Evolutionary conservation across 345 rosid genomes (phyloP).

Genomic region (Eucalyptus tenuipes): DNA sequence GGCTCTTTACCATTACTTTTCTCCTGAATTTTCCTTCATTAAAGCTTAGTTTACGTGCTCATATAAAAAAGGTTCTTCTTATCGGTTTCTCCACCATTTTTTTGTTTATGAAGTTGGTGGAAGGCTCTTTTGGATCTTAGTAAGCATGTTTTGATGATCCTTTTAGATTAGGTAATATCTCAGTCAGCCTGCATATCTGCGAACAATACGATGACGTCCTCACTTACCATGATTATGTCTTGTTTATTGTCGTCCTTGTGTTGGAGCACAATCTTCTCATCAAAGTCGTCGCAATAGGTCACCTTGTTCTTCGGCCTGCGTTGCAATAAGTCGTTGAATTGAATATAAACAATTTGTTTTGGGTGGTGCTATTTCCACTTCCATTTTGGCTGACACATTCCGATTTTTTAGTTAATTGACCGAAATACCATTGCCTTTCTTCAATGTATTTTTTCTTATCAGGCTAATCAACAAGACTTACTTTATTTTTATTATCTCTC

Average conservation of each 20-base stretch:
- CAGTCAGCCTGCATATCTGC: not conserved
- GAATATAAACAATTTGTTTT: not conserved
- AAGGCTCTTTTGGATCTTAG: not conserved
- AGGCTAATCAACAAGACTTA: not conserved
- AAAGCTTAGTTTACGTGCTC: not conserved
- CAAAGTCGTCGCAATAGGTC: not conserved
- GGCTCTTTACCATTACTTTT: not conserved
- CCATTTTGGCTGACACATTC: not conserved
- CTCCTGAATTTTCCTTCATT: not conserved
- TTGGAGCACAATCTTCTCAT: not conserved
- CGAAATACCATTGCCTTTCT: not conserved
- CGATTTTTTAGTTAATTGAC: not conserved
- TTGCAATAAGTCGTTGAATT: not conserved
- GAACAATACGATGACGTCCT: not conserved
- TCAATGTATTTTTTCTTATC: not conserved
- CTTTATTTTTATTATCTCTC: not conserved
- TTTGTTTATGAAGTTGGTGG: not conserved
- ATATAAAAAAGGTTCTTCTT: not conserved
- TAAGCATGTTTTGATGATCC: not conserved
- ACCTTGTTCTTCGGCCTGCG: not conserved
- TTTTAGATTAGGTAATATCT: not conserved
- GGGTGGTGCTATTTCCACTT: not conserved
- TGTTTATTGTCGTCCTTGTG: not conserved
- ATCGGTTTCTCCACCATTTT: not conserved
- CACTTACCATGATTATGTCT: not conserved